A percentile compares a stretch with the other conserved stretches of the same genome.
These are phyloP conservation scores for Amyloporia xantha DNA, from an alignment of 768 basidiomycete species.

Conservation along the genomic window DNA sequence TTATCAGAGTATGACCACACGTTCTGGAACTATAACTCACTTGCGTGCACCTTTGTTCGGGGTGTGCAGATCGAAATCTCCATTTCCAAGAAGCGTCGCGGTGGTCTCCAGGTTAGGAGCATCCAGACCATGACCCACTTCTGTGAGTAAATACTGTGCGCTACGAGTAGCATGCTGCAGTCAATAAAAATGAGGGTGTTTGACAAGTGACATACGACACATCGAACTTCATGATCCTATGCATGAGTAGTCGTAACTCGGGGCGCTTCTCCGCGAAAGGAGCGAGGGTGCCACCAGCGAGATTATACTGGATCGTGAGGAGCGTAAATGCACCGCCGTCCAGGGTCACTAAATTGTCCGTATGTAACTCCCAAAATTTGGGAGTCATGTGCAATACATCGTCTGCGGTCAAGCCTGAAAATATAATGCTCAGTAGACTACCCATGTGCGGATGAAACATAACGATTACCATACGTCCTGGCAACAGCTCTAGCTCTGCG, in stretches of 20 bases:
- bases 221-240: background rate
- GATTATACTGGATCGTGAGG: slow-evolving; percentile 24
- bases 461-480: background rate
- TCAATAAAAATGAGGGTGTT: background rate
- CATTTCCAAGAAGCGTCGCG: slow-evolving; percentile 17
- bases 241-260: too few relatives aligned
- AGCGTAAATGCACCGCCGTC: slow-evolving; percentile 21
- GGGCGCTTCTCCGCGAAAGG: too few relatives aligned
- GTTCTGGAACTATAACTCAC: slow-evolving; percentile 6
- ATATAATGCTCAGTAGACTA: background rate
- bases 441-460: background rate
- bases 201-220: slow-evolving; percentile 2
- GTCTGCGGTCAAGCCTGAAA: slow-evolving; percentile 15
- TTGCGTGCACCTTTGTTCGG: slow-evolving; percentile 21
- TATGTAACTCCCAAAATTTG: slow-evolving; percentile 24
- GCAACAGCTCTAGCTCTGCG: background rate
- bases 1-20: background rate
- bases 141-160: slow-evolving; percentile 24
- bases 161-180: too few relatives aligned
- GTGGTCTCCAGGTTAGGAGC: slow-evolving; percentile 23
- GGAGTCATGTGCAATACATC: slow-evolving; percentile 19
- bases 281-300: slow-evolving; percentile 20
- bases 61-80: slow-evolving; percentile 21
- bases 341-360: slow-evolving; percentile 16
- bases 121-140: slow-evolving; percentile 26